A percentile compares a stretch with the other conserved stretches of the same genome.
Conservation (phyloP, 2,329 filamentous ascomycete genomes). For the Ophiostoma ips region DNA sequence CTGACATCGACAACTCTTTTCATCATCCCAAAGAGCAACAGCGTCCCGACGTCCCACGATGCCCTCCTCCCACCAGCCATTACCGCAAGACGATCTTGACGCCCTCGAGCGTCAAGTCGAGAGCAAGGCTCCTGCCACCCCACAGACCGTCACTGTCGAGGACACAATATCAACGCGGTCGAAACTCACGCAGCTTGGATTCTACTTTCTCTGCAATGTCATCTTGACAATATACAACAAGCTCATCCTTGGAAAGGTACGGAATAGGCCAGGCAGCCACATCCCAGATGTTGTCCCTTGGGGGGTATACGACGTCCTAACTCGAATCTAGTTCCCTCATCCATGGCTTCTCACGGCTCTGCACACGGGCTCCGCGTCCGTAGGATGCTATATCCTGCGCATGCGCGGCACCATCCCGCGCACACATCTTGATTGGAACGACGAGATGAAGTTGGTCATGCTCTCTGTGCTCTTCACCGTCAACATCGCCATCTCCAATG, state of each 20-base stretch:
- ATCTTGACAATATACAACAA: slow-evolving; percentile 45
- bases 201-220: slow-evolving; percentile 25
- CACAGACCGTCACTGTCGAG: slow-evolving; percentile 2
- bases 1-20: no score
- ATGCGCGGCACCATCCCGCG: slow-evolving; percentile 11
- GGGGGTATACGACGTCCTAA: not conserved
- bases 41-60: not conserved
- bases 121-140: not conserved
- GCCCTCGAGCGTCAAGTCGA: slow-evolving; percentile 5
- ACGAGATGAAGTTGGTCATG: slow-evolving; percentile 12
- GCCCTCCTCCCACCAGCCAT: slow-evolving; percentile 5
- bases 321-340: slow-evolving; percentile 8
- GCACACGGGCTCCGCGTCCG: slow-evolving; percentile 14
- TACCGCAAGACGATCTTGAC: slow-evolving; percentile 8
- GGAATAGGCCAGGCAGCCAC: no score
- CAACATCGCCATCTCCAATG: slow-evolving; percentile 16
- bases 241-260: slow-evolving; percentile 30
- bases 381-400: slow-evolving; percentile 13
- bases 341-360: slow-evolving; percentile 16
- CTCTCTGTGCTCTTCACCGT: slow-evolving; percentile 15
- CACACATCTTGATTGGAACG: slow-evolving; percentile 6
- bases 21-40: no score
- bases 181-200: slow-evolving; percentile 10
- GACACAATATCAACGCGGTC: slow-evolving; percentile 7
- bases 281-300: not conserved